Evolutionary conservation across 2,329 filamentous ascomycete species (phyloP), one percentile per base, ranked within the genome.

Genomic region (Ophiobolus disseminans): DNA sequence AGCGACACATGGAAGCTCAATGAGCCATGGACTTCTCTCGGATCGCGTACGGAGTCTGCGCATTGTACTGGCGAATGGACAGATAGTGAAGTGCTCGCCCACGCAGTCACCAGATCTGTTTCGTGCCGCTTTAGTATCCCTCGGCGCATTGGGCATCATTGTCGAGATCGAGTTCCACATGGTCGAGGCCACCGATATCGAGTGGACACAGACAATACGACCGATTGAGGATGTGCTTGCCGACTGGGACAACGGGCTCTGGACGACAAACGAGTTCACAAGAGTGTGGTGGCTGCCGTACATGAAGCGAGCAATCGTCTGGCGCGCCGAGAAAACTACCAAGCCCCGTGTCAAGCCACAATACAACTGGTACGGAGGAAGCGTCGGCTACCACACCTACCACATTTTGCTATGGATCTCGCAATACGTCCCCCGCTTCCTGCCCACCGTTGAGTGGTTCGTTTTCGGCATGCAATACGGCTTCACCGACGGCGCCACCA

Each of bases 271-370:
- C 53, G 91, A 97, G 73, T 99, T 93, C 67, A 90, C 95, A 20
- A 84, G 94, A 21, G 91, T 97, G 21, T 99, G 94, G 93, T 99
- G 94, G 94, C 86, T 96, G 69, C 94, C 94, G 0, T 96, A 97
- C 75, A 91, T 89, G 68, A 85, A 90, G 46, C 84, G 90, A 36
- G 91, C 90, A 0, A 89, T 97, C 38, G 83, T 95, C 36, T 99
- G 94, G 94, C 84, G 85, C 31, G 94, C 91, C n/a, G 82, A 91
- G 38, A 88, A 89, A 70, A 91, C 90, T 1, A 78, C 84, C 7
- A 83, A 87, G 47, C 78, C 85, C 0, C 75, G 81, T 31, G 76
- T 76, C 13, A 76, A 83, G 5, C 86, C 89, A 2, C 82, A 82
- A 1, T 78, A 76, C 44, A 89, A 83, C 63, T 97, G 90, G 77